Evolutionary conservation across 139 green algal genomes (phyloP).

Genomic region (Chlorokybus atmophyticus): DNA sequence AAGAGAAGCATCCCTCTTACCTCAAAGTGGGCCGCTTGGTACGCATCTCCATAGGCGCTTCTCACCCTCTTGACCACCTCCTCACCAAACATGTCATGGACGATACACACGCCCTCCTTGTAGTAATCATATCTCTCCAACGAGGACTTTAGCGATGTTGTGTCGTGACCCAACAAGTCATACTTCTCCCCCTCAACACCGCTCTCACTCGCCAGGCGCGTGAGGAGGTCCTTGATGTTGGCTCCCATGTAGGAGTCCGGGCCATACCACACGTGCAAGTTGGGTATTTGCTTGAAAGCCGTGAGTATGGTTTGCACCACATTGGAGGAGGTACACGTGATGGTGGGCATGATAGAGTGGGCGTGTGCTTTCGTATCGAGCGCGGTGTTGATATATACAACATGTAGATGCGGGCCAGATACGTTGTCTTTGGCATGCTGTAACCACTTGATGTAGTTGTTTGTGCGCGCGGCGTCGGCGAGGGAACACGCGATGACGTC

Average conservation of each 20-base stretch:
- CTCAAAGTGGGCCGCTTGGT: constrained; percentile 94
- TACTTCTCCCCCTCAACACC: constrained; percentile 57
- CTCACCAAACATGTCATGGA: constrained; percentile 95
- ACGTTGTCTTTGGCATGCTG: constrained; percentile 36
- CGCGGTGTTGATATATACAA: constrained; percentile 98
- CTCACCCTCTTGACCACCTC: constrained; percentile 43
- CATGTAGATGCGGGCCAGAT: constrained; percentile 76
- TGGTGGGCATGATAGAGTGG: constrained; percentile 77
- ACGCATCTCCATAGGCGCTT: constrained; percentile 74
- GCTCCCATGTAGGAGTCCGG: constrained; percentile 97
- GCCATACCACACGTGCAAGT: constrained; percentile 78
- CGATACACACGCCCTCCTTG: constrained; percentile 80
- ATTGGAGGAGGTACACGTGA: constrained; percentile 97
- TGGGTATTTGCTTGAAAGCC: constrained; percentile 25
- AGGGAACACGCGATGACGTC: constrained; percentile 86
- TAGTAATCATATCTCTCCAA: constrained; percentile 79
- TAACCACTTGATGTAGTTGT: constrained; percentile 62
- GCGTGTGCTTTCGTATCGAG: constrained; percentile 82
- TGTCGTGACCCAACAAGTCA: constrained; percentile 61
- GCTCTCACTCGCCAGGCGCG: constrained; percentile 43
- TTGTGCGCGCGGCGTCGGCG: constrained; percentile 76
- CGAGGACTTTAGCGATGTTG: constrained; percentile 22
- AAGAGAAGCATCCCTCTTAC: too few species aligned
- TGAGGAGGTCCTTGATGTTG: constrained; percentile 81
- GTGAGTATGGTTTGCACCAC: constrained; percentile 91